Base-by-base conservation (phyloP, 2,329 filamentous ascomycete genomes). In the Hypoxylon sp. region DNA sequence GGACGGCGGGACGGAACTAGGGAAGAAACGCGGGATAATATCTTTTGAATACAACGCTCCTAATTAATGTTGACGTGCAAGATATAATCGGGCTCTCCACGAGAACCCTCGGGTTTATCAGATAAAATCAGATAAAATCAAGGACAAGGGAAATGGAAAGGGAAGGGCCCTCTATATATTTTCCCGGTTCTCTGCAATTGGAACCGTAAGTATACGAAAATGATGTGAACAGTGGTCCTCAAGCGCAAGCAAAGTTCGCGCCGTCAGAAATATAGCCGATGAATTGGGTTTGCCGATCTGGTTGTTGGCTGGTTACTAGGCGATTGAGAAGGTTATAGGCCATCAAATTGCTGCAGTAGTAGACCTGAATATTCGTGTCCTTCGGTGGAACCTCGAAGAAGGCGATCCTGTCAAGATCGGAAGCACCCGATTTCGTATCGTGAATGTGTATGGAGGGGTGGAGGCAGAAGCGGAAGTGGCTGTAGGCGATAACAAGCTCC, bases 201-300 rank as follows among this genome's bases (percentile, higher is more conserved):
- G 34, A 41, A 48, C 46, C 23, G 51, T 21, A 62, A 27, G 48
- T 61, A 64, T 58, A 34, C 45, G 53, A 57, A 67, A 64, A 67
- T 67, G 59, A 69, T 67, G 47, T 50, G 60, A 54, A 41, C 27
- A 51, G 30, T 41, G 45, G 41, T 16, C 41, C 39, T 66, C 41
- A 58, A 16, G 12, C 34, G 39, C 52, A 56, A 16, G 29, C 60
- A 57, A 58, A 14, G 53, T 59, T 64, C 53, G 53, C 56, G 50
- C 59, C 37, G 63, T 61, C 39, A 66, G 29, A 62, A 67, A 58
- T 63, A 69, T 67, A 64, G 60, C 67, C 57, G 63, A 55, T 29
- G 47, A 61, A 67, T 65, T 67, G 50, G 52, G 39, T 67, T 67
- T 54, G 57, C 54, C 57, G 63, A 64, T 61, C 67, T 53, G 48